These are phyloP conservation scores for Nissolia schottii DNA, from an alignment of 306 rosid genomes.

Conservation along the genomic window DNA sequence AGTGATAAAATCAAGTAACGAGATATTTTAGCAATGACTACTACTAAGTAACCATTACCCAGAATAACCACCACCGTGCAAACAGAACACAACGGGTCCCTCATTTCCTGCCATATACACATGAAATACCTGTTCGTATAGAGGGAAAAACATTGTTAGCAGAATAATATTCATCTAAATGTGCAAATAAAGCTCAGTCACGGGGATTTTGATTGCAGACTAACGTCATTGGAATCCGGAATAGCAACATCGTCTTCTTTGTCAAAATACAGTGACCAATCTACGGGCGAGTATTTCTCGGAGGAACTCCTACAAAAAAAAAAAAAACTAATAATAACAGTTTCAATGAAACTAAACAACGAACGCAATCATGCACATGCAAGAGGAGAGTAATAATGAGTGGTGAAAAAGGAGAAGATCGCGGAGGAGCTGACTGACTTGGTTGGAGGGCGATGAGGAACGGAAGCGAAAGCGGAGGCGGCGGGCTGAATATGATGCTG, in stretches of 20 bases:
- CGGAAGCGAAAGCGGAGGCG: constrained; percentile 66
- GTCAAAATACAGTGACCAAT: constrained; percentile 74
- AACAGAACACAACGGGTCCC: constrained; percentile 90
- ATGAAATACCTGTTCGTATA: constrained; percentile 88
- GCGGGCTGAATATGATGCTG: constrained; percentile 28
- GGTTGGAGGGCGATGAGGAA: constrained; percentile 70
- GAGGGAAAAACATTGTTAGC: not conserved
- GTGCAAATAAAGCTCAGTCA: not conserved
- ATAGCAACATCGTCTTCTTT: constrained; percentile 63
- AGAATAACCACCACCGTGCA: constrained; percentile 94
- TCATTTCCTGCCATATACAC: constrained; percentile 90
- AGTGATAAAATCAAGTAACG: not conserved
- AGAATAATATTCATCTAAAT: not conserved
- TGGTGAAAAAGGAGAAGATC: not conserved
- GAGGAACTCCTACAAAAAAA: constrained; percentile 47
- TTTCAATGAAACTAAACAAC: not conserved
- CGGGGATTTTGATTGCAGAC: constrained; percentile 9
- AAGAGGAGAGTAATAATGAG: not conserved
- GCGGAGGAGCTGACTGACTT: constrained; percentile 39
- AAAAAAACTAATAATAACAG: not conserved
- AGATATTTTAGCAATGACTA: not conserved
- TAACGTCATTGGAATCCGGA: constrained; percentile 63
- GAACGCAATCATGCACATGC: not conserved
- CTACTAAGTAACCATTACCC: constrained; percentile 53
- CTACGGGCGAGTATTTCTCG: constrained; percentile 56